A percentile compares a stretch with the other conserved stretches of the same genome.
Evolutionary conservation across 345 rosid species (phyloP).

Genomic region (Raphanus sativus): DNA sequence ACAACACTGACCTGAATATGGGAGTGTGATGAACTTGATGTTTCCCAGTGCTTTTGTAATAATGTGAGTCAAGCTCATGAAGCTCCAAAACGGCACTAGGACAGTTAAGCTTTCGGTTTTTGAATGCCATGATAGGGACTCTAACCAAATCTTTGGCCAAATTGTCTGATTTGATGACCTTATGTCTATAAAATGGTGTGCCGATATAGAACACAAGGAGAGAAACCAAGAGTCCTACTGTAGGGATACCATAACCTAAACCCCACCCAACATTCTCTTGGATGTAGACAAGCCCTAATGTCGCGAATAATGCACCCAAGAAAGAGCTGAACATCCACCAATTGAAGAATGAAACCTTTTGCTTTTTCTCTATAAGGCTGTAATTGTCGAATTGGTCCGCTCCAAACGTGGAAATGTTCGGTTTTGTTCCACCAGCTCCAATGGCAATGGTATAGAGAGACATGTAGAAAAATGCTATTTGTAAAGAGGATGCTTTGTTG

Average conservation of each 20-base stretch:
- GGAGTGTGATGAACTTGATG: slow-evolving; percentile 67
- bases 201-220: slow-evolving; percentile 70
- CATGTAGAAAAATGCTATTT: slow-evolving; percentile 64
- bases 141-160: slow-evolving; percentile 60
- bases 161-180: slow-evolving; percentile 54
- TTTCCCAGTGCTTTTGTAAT: slow-evolving; percentile 56
- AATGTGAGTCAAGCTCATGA: slow-evolving; percentile 58
- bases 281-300: slow-evolving; percentile 76
- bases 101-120: slow-evolving; percentile 53
- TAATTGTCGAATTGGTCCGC: slow-evolving; percentile 93
- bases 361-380: slow-evolving; percentile 55
- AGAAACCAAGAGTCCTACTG: slow-evolving; percentile 68
- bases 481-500: slow-evolving; percentile 66
- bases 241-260: slow-evolving; percentile 81
- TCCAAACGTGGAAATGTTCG: slow-evolving; percentile 90
- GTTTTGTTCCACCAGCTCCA: slow-evolving; percentile 91
- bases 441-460: slow-evolving; percentile 77
- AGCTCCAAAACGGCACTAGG: slow-evolving; percentile 54
- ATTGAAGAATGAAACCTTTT: slow-evolving; percentile 83
- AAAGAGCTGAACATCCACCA: slow-evolving; percentile 98
- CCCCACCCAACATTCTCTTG: slow-evolving; percentile 94
- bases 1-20: slow-evolving; percentile 52
- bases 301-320: slow-evolving; percentile 71
- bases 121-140: slow-evolving; percentile 60
- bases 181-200: slow-evolving; percentile 82